Evolutionary conservation across 805 yeast genomes (phyloP), one percentile per base, ranked within the genome.

Genomic region (Ogataea polymorpha): DNA sequence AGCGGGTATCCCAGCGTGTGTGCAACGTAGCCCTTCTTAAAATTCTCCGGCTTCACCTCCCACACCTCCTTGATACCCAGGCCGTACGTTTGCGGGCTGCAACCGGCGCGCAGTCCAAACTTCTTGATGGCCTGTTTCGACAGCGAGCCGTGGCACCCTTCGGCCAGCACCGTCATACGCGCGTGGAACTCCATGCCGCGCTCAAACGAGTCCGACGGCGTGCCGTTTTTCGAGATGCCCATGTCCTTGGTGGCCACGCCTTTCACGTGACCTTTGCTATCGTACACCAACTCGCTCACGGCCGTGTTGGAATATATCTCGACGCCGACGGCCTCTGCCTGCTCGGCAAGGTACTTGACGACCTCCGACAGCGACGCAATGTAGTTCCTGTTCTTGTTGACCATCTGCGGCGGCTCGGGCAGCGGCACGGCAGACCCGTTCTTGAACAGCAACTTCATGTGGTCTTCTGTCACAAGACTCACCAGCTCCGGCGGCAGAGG

Each of bases 141-240:
- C 39, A 93, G 68, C 1, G 96, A 89, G 0, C 99, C 99, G 64
- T 90, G 98, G 60, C 99, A 93, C n/a, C 99, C 99, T 66, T 93
- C 99, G 5, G 96, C 96, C 23, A 93, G 72, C 13, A 93, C 84
- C 0, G 97, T 90, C 45, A 82, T 71, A 54, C 93, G 78, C 4
- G 99, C 87, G 53, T 83, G 93, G 63, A 93, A 93, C 63, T 88
- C 98, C 96, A 93, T 86, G 18, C 99, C 99, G 50, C 96, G 75
- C 64, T 93, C 96, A 63, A 87, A 93, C n/a, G 77, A 71, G 49
- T 76, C 85, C 55, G 82, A 86, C 23, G 96, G 95, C 24, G 68
- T 59, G 14, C 96, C 96, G 42, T 73, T 65, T 51, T 79, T 82
- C 36, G 80, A 74, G 13, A 93, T 67, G 12, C 99, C 99, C 80